Conservation (phyloP, 768 basidiomycete genomes). For the Mycena metata region DNA sequence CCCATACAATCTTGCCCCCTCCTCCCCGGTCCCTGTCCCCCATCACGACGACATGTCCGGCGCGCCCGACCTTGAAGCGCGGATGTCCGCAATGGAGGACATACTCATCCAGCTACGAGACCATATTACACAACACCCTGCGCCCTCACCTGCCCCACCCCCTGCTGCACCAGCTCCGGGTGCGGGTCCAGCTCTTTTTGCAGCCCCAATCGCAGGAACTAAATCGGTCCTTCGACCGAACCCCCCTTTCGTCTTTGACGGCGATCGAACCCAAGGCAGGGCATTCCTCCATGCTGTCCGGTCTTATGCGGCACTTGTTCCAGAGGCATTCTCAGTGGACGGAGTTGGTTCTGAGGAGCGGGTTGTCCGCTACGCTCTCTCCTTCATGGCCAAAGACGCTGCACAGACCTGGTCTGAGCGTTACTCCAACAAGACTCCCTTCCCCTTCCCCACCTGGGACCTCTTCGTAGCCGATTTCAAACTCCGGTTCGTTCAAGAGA, state of each 20-base stretch:
- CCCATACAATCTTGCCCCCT: neutral
- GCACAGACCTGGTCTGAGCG: neutral
- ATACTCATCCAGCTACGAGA: neutral
- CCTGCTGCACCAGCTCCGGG: neutral
- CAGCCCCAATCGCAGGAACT: neutral
- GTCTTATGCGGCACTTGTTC: neutral
- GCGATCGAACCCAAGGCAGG: neutral
- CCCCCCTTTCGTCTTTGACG: neutral
- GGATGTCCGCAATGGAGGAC: neutral
- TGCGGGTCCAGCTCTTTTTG: neutral
- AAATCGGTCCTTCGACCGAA: neutral
- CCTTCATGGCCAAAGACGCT: neutral
- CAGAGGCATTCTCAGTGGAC: neutral
- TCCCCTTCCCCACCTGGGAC: neutral
- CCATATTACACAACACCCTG: neutral
- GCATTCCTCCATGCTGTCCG: neutral
- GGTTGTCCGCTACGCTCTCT: neutral
- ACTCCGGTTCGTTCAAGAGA: too few species aligned
- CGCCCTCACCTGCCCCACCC: neutral
- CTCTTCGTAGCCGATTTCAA: neutral
- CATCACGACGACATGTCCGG: too few species aligned
- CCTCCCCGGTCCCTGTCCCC: neutral
- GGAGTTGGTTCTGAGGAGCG: neutral
- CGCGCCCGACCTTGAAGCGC: neutral
- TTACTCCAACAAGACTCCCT: neutral